Percentiles rank a stretch among this genome's conserved stretches.
phyloP scores from a whole-genome alignment of 768 basidiomycete genomes.

The Agrocybe pediades region DNA sequence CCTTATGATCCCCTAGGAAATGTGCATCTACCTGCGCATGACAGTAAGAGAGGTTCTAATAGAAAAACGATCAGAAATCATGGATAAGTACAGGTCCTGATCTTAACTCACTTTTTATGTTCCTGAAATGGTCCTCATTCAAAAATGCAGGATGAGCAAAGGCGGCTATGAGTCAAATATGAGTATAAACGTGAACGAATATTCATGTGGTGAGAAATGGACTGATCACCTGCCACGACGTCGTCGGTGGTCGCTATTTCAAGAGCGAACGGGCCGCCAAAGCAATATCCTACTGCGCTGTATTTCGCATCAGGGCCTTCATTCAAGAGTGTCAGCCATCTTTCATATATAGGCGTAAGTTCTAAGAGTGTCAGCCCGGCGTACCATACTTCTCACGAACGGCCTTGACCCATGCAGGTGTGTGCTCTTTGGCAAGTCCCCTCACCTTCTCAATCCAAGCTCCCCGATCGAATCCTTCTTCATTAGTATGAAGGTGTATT shows the following conservation, averaged over 20 bases:
- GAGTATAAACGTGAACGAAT: not conserved
- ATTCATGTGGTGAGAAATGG: not conserved
- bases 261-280: constrained; percentile 55
- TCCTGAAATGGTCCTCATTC: constrained; percentile 47
- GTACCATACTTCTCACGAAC: constrained; percentile 52
- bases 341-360: not conserved
- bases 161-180: constrained; percentile 41
- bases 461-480: constrained; percentile 34
- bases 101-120: constrained; percentile 42
- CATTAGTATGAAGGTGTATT: constrained; percentile 37
- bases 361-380: not conserved
- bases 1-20: not conserved
- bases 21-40: constrained; percentile 45
- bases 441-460: constrained; percentile 43
- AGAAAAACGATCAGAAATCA: not conserved
- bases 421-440: constrained; percentile 33
- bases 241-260: constrained; percentile 46
- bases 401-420: constrained; percentile 54
- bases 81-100: not conserved
- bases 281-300: constrained; percentile 50
- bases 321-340: not conserved
- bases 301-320: constrained; percentile 37
- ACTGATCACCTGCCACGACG: constrained; percentile 46
- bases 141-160: constrained; percentile 58
- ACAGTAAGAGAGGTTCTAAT: constrained; percentile 53